A percentile compares a stretch with the other conserved stretches of the same genome.
Evolutionary conservation across 768 basidiomycete genomes (phyloP).

Genomic region (Phlegmacium glaucopus): DNA sequence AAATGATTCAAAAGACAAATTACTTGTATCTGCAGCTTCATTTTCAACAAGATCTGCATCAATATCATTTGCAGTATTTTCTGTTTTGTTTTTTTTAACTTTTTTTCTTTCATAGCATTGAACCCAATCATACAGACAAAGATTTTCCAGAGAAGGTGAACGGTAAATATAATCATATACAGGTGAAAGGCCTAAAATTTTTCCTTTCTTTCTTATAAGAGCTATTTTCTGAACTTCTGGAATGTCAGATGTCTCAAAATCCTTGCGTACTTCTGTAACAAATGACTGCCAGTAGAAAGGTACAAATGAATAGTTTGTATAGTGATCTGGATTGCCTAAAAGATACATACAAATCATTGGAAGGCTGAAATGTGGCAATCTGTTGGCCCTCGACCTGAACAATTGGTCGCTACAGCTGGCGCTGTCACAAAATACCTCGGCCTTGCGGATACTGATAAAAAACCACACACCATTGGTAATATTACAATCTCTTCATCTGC

Average conservation of each 20-base stretch:
- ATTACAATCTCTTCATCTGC: too few species aligned
- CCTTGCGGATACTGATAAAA: too few species aligned
- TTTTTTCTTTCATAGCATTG: constrained; percentile 8
- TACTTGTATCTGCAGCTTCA: too few species aligned
- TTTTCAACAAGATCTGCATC: background rate
- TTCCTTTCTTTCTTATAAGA: constrained; percentile 4
- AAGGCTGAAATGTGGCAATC: too few species aligned
- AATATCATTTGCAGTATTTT: background rate
- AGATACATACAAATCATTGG: constrained; percentile 25
- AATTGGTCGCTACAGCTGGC: too few species aligned
- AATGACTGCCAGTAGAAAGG: constrained; percentile 21
- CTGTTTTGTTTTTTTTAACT: background rate
- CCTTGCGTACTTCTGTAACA: background rate
- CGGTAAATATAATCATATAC: constrained; percentile 26
- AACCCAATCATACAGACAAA: constrained; percentile 25
- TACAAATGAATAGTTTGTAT: constrained; percentile 24
- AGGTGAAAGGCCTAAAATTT: constrained; percentile 14
- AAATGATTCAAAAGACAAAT: too few species aligned
- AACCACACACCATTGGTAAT: too few species aligned
- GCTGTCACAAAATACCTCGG: too few species aligned
- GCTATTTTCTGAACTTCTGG: constrained; percentile 6
- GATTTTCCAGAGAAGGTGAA: constrained; percentile 9
- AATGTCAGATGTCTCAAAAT: constrained; percentile 4
- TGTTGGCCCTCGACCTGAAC: too few species aligned
- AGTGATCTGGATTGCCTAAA: constrained; percentile 25